Conservation (phyloP, 768 basidiomycete genomes). For the Phaffia tasmanica region DNA sequence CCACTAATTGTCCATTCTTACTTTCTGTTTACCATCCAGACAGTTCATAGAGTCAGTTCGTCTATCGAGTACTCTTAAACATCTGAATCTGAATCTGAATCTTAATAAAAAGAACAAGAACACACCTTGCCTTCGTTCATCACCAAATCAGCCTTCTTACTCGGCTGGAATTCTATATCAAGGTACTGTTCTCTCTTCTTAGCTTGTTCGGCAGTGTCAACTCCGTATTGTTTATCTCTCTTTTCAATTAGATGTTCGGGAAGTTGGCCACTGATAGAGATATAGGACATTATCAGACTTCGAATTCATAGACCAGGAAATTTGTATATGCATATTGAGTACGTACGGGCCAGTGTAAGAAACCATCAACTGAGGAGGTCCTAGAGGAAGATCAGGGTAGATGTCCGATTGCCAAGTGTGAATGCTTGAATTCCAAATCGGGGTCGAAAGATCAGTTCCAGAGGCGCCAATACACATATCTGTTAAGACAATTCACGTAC, state of each 20-base stretch:
- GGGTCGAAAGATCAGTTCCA: neutral
- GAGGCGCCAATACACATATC: conserved; percentile 22
- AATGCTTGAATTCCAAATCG: neutral
- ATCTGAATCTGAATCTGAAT: no score
- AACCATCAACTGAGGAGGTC: conserved; percentile 46
- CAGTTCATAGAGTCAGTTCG: no score
- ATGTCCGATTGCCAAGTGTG: conserved; percentile 36
- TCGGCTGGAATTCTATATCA: no score
- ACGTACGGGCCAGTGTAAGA: conserved; percentile 39
- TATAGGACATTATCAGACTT: neutral
- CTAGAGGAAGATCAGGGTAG: conserved; percentile 42
- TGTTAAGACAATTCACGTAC: conserved; percentile 30
- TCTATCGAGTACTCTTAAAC: no score
- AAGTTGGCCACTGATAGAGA: conserved; percentile 32
- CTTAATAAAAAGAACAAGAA: no score
- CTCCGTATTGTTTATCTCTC: conserved; percentile 38
- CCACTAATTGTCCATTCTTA: no score
- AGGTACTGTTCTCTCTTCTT: no score
- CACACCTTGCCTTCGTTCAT: no score
- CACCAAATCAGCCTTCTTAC: no score
- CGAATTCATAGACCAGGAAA: neutral
- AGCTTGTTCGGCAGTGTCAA: conserved; percentile 31
- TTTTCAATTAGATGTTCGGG: conserved; percentile 35
- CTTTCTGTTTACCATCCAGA: no score
- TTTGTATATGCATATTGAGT: neutral